A percentile compares a stretch with the other conserved stretches of the same genome.
Conservation (phyloP, 1,139 yeast species). For the Nematodospora anomalae region DNA sequence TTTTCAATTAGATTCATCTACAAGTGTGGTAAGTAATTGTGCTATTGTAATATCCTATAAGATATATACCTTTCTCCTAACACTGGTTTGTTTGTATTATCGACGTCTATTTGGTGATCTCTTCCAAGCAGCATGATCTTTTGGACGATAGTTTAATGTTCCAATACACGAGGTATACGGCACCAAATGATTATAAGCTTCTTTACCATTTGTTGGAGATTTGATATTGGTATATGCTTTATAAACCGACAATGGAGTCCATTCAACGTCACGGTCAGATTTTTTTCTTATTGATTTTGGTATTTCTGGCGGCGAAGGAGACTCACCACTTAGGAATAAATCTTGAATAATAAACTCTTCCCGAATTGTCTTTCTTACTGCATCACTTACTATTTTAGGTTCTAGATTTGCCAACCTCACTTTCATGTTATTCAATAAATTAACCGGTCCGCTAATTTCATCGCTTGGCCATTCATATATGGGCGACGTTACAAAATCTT, state of each 20-base stretch:
- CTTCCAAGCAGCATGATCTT: slow-evolving; percentile 22
- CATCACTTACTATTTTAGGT: slow-evolving; percentile 17
- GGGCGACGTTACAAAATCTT: slow-evolving; percentile 14
- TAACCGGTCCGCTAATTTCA: slow-evolving; percentile 13
- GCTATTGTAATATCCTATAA: too few species aligned
- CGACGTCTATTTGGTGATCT: slow-evolving; percentile 21
- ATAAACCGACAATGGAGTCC: slow-evolving; percentile 40
- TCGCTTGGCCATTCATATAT: slow-evolving; percentile 19
- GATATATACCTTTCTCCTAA: too few species aligned
- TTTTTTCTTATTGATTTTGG: slow-evolving; percentile 23
- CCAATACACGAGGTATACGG: slow-evolving; percentile 18
- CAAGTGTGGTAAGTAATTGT: too few species aligned
- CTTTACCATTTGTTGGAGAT: slow-evolving; percentile 23
- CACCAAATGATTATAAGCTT: slow-evolving; percentile 19
- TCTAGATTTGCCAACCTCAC: slow-evolving; percentile 14
- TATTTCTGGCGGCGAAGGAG: slow-evolving; percentile 11
- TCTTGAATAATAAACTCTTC: slow-evolving; percentile 20
- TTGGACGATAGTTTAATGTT: slow-evolving; percentile 17
- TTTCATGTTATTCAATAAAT: slow-evolving; percentile 12
- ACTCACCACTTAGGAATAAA: slow-evolving; percentile 13
- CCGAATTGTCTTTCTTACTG: slow-evolving; percentile 20
- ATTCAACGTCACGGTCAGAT: slow-evolving; percentile 21
- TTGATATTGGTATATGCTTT: slow-evolving; percentile 38
- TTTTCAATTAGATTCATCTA: too few species aligned
- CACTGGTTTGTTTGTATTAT: too few species aligned